phyloP scores from a whole-genome alignment of 2,329 filamentous ascomycete genomes.

The Aspergillus sp. region DNA sequence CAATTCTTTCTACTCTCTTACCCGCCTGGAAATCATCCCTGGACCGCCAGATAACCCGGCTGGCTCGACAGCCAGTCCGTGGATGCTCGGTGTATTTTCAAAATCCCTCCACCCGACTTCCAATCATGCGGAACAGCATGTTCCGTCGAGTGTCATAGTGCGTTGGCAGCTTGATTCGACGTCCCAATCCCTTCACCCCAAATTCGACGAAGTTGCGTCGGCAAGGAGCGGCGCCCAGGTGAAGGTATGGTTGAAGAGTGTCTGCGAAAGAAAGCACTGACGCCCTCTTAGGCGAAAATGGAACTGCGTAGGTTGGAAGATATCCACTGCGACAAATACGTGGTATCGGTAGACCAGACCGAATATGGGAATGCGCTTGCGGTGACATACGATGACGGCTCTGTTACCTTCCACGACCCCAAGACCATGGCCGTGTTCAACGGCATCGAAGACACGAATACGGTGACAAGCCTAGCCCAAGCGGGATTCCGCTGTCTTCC shows the following conservation, averaged over 20 bases:
- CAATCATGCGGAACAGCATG: conserved; percentile 50
- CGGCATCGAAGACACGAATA: conserved; percentile 53
- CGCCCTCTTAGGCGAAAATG: conserved; percentile 32
- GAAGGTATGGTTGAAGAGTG: conserved; percentile 19
- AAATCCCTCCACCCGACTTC: conserved; percentile 44
- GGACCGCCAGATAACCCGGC: conserved; percentile 49
- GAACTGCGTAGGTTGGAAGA: conserved; percentile 58
- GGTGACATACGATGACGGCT: conserved; percentile 69
- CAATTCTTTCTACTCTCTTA: conserved; percentile 50
- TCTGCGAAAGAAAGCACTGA: conserved; percentile 9
- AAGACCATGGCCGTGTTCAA: conserved; percentile 61
- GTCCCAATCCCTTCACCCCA: conserved; percentile 58
- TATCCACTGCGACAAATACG: conserved; percentile 57
- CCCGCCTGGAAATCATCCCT: conserved; percentile 65
- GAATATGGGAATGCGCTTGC: conserved; percentile 64
- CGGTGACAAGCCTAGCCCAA: conserved; percentile 62
- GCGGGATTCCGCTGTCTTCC: conserved; percentile 65
- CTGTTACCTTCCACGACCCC: conserved; percentile 69
- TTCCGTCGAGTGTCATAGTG: conserved; percentile 64
- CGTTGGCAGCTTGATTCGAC: conserved; percentile 69
- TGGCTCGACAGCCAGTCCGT: conserved; percentile 49
- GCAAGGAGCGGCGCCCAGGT: conserved; percentile 48
- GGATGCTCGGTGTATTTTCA: conserved; percentile 66
- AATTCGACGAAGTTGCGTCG: conserved; percentile 65
- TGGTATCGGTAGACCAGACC: conserved; percentile 58